A percentile compares a stretch with the other conserved stretches of the same genome.
Evolutionary conservation across 306 rosid species (phyloP).

Genomic region (Cercis canadensis): DNA sequence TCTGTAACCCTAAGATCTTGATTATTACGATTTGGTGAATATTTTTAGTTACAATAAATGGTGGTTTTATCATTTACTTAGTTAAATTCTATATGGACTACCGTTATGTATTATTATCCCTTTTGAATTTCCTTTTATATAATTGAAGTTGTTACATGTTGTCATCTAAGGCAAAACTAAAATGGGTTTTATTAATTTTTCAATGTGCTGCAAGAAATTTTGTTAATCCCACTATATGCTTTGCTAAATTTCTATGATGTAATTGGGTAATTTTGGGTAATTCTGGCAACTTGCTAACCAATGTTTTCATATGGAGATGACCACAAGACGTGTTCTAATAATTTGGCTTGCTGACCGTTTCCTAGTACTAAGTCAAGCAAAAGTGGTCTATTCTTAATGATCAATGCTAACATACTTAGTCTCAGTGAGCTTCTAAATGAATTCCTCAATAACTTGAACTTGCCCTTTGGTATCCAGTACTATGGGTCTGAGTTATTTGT

Average conservation of each 20-base stretch:
- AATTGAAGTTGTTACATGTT: not conserved
- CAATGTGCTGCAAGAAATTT: not conserved
- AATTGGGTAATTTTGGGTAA: no score
- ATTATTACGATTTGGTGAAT: not conserved
- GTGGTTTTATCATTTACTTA: constrained; percentile 1
- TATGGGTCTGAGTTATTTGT: no score
- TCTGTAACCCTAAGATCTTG: not conserved
- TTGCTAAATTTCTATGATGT: not conserved
- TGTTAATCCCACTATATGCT: not conserved
- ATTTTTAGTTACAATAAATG: not conserved
- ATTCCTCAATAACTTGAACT: no score
- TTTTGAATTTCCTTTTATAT: not conserved
- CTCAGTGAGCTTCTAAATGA: no score
- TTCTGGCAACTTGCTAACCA: no score
- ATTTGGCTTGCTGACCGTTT: no score
- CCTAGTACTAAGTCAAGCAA: no score
- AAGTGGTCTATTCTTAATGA: no score
- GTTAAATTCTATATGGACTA: not conserved
- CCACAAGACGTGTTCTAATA: no score
- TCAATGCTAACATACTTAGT: no score
- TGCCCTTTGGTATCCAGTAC: no score
- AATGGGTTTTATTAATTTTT: not conserved
- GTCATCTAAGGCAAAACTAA: not conserved
- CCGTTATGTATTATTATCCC: not conserved
- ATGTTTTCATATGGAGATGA: no score